Base-by-base conservation (phyloP, 176 grass and related monocot species). In the Avena eriantha region DNA sequence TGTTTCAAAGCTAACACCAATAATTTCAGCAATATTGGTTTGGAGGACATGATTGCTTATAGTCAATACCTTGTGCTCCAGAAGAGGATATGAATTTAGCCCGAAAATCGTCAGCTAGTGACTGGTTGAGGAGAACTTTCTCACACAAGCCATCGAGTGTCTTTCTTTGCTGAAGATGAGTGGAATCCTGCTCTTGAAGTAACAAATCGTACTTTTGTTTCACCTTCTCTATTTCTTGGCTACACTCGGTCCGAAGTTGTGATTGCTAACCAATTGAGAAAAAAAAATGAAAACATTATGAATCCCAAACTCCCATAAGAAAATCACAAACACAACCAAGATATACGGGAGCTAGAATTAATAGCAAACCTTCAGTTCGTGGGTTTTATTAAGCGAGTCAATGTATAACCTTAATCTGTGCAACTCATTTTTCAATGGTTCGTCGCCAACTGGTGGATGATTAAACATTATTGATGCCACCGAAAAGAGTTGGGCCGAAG, bases 41-140 rank as follows among this genome's bases (percentile, higher is more conserved):
- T 69, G 4, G 14, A 85, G 69, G 69, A 45, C 58, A 81, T 70
- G 54, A 83, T 84, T 68, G 10, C 41, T 47, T 60, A 70, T 26
- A 16, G 45, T 80, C 34, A 68, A 53, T 90, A 91, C 91, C 87
- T 71, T 90, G 84, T 26, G 51, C 34, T 80, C 80, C 86, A 53
- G 88, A 88, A 69, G 81, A 73, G 49, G 93, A 93, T 84, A 95
- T 86, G 66, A 95, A 98, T 91, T 98, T 98, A 51, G 86, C 86
- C 60, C 92, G 88, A 87, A 98, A 98, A 86, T 98, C 92, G 33
- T 95, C 96, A 33, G 93, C 92, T 71, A 98, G 57, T 81, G 90
- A 86, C 87, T 98, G 96, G 82, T 95, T 95, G 22, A 92, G 69
- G 21, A 77, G 61, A 83, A 98, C 88, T 92, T 96, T 95, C 48